Conservation (phyloP, 208 protist genomes). For the Tritrichomonas musculus region DNA sequence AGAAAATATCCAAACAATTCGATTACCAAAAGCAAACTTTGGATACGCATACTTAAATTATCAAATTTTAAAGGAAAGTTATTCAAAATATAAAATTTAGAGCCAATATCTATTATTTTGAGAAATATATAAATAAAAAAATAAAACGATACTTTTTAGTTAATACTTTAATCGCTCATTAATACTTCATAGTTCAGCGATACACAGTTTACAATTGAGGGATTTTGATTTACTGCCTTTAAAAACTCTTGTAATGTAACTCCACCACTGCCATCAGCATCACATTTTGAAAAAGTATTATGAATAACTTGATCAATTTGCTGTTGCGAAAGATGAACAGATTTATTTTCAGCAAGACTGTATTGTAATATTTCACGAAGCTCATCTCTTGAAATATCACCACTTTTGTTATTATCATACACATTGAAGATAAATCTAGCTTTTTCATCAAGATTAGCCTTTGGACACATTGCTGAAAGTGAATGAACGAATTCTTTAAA, state of each 20-base stretch:
- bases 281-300: background rate
- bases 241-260: background rate
- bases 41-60: too few species aligned
- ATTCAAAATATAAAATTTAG: too few species aligned
- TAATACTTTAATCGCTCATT: background rate
- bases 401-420: background rate
- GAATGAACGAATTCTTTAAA: background rate
- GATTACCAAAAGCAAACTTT: too few species aligned
- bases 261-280: background rate
- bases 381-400: background rate
- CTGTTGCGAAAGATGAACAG: background rate
- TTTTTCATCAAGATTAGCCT: background rate
- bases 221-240: background rate
- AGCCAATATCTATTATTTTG: too few species aligned
- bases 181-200: background rate
- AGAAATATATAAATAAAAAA: background rate
- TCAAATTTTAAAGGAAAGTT: too few species aligned
- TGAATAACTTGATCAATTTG: background rate
- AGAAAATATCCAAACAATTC: too few species aligned
- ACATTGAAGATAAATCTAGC: background rate
- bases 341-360: background rate
- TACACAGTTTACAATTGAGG: slow-evolving; percentile 20
- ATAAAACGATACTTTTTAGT: background rate
- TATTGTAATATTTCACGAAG: background rate
- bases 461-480: background rate